Conservation (phyloP, 306 rosid species). For the Notholithocarpus densiflorus region DNA sequence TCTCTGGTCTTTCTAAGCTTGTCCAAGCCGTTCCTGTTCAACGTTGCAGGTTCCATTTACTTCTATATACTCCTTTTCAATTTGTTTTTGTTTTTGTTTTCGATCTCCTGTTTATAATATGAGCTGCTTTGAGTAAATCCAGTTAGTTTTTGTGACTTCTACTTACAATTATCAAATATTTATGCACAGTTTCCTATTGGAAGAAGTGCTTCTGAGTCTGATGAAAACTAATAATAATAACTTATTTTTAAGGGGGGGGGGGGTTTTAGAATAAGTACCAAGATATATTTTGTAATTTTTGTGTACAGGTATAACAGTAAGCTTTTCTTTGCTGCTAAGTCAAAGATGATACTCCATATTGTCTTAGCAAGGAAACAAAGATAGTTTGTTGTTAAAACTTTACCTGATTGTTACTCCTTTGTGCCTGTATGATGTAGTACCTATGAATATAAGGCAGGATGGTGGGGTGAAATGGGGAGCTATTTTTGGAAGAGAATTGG, state of each 20-base stretch:
- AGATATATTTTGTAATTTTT: too few relatives aligned
- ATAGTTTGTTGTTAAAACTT: not conserved
- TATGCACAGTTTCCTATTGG: too few relatives aligned
- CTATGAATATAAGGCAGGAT: not conserved
- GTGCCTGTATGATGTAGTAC: not conserved
- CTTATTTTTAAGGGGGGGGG: too few relatives aligned
- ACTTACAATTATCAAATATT: too few relatives aligned
- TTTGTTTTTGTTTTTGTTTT: not conserved
- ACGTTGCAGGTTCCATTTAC: conserved; percentile 48
- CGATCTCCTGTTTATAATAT: too few relatives aligned
- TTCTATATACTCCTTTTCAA: not conserved
- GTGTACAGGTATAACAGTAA: not conserved
- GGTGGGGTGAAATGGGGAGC: not conserved
- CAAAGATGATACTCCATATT: not conserved
- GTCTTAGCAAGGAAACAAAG: not conserved
- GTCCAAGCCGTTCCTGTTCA: conserved; percentile 49
- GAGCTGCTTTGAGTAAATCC: too few relatives aligned
- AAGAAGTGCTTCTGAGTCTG: too few relatives aligned
- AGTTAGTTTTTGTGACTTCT: too few relatives aligned
- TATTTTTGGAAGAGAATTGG: not conserved
- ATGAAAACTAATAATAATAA: too few relatives aligned
- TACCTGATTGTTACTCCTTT: not conserved
- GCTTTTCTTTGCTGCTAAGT: not conserved
- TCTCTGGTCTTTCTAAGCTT: conserved; percentile 46
- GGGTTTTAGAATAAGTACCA: too few relatives aligned